phyloP scores from a whole-genome alignment of 306 rosid species.

The Cucumis hystrix region DNA sequence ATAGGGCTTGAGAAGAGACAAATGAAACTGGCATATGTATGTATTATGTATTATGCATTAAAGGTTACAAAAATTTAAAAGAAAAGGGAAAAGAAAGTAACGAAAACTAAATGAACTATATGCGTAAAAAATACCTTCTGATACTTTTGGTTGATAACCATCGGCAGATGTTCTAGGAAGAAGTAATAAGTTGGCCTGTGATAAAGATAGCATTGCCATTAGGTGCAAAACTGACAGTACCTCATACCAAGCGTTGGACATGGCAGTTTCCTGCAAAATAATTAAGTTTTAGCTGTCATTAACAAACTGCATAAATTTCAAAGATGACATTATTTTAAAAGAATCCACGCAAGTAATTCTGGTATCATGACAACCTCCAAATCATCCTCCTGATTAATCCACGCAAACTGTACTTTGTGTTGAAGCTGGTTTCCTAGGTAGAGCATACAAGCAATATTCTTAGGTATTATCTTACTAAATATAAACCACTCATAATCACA shows the following conservation, averaged over 20 bases:
- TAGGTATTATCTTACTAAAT: constrained; percentile 12
- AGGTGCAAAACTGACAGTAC: constrained; percentile 90
- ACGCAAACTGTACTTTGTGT: constrained; percentile 65
- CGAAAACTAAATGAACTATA: neutral
- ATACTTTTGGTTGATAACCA: constrained; percentile 73
- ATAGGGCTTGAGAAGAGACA: neutral
- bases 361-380: constrained; percentile 47
- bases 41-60: neutral
- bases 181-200: constrained; percentile 84
- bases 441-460: constrained; percentile 13
- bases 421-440: constrained; percentile 87
- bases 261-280: constrained; percentile 73
- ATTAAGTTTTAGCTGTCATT: neutral
- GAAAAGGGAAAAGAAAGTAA: neutral
- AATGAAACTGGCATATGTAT: neutral
- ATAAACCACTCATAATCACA: neutral
- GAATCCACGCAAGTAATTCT: neutral
- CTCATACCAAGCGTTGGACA: constrained; percentile 85
- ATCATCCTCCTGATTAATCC: constrained; percentile 96
- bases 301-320: constrained; percentile 1
- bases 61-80: neutral
- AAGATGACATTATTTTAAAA: neutral
- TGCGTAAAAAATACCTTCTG: constrained; percentile 46
- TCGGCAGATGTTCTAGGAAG: constrained; percentile 87
- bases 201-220: constrained; percentile 79